Evolutionary conservation across 768 basidiomycete genomes (phyloP).

Genomic region (Boletellus ananas): DNA sequence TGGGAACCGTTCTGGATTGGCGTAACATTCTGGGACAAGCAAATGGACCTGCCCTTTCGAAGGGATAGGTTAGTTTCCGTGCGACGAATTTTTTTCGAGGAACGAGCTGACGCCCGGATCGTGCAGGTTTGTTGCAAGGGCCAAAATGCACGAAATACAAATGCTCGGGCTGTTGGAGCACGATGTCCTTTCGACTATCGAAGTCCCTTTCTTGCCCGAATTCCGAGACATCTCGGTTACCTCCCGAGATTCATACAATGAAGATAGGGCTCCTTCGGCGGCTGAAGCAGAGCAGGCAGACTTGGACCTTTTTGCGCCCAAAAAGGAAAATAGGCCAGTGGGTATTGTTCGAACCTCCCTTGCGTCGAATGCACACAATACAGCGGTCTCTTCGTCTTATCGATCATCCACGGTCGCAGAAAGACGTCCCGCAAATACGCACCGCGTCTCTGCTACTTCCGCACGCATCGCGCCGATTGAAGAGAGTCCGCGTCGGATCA

Average conservation of each 20-base stretch:
- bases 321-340: slow-evolving; percentile 34
- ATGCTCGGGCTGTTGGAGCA: slow-evolving; percentile 91
- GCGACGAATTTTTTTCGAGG: background rate
- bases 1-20: slow-evolving; percentile 91
- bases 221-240: slow-evolving; percentile 30
- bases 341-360: slow-evolving; percentile 36
- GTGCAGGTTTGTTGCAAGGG: slow-evolving; percentile 81
- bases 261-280: slow-evolving; percentile 39
- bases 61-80: slow-evolving; percentile 55
- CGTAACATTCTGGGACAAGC: slow-evolving; percentile 81
- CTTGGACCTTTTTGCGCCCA: slow-evolving; percentile 59
- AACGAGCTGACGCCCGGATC: background rate
- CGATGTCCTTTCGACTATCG: slow-evolving; percentile 85
- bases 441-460: slow-evolving; percentile 48
- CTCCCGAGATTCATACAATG: slow-evolving; percentile 31
- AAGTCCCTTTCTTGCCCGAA: slow-evolving; percentile 72
- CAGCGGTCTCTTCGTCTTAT: slow-evolving; percentile 34
- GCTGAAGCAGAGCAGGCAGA: slow-evolving; percentile 73
- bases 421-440: slow-evolving; percentile 38
- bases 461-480: slow-evolving; percentile 61
- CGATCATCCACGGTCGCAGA: slow-evolving; percentile 33
- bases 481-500: slow-evolving; percentile 57
- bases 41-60: slow-evolving; percentile 81
- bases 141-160: slow-evolving; percentile 97
- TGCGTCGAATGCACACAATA: slow-evolving; percentile 38